A percentile compares a stretch with the other conserved stretches of the same genome.
phyloP scores from a whole-genome alignment of 2,329 filamentous ascomycete genomes.

The Aureobasidium zeae region DNA sequence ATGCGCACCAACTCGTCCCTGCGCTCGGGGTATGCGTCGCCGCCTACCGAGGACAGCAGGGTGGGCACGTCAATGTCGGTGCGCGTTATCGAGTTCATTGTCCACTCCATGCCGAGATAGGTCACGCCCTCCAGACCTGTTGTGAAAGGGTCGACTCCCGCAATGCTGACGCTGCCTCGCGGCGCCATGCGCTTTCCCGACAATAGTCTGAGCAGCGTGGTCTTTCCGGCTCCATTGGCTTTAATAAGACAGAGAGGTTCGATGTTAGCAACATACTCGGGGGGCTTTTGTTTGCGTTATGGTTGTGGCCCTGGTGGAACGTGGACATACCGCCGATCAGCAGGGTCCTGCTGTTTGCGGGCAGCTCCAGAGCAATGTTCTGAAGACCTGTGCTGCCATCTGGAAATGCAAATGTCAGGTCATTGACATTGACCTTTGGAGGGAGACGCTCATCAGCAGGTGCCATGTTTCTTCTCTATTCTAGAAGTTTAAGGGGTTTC shows the following conservation, averaged over 20 bases:
- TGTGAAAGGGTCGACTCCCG: constrained; percentile 84
- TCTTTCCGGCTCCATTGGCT: constrained; percentile 95
- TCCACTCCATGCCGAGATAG: constrained; percentile 96
- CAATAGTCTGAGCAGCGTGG: constrained; percentile 86
- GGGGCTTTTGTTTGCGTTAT: constrained; percentile 9
- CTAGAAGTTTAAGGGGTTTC: background rate
- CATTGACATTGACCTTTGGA: constrained; percentile 61
- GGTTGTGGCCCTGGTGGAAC: no score
- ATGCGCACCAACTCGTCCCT: constrained; percentile 80
- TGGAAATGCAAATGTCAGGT: constrained; percentile 81
- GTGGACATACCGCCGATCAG: constrained; percentile 64
- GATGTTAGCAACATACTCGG: constrained; percentile 1
- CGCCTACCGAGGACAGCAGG: constrained; percentile 75
- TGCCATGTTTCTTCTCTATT: constrained; percentile 1
- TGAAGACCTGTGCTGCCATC: constrained; percentile 72
- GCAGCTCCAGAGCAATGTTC: constrained; percentile 65
- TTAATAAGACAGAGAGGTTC: constrained; percentile 26
- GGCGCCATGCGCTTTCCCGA: constrained; percentile 92
- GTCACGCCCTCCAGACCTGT: constrained; percentile 85
- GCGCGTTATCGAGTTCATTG: constrained; percentile 90
- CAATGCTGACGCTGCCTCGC: constrained; percentile 61
- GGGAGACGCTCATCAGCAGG: constrained; percentile 18
- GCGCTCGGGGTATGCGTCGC: constrained; percentile 69
- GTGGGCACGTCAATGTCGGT: constrained; percentile 88
- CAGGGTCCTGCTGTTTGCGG: constrained; percentile 74